Percentiles rank a stretch among this genome's conserved stretches.
These are phyloP conservation scores for Trichoderma afroharzianum DNA, from an alignment of 2,329 filamentous ascomycete genomes.

Conservation along the genomic window DNA sequence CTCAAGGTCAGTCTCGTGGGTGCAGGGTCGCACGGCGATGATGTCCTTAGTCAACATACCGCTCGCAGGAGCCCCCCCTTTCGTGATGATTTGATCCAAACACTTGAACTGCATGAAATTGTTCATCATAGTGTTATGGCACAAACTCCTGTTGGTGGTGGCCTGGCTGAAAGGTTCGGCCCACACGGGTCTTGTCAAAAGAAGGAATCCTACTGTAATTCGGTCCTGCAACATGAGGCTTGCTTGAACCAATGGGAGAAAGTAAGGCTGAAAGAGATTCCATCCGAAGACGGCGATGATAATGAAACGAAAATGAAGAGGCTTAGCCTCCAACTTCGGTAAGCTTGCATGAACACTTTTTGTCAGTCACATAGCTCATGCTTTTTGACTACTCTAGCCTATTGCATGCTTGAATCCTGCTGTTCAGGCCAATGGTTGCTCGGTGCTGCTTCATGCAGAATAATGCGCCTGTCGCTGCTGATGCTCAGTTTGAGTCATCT, in stretches of 20 bases:
- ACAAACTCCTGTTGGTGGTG: neutral
- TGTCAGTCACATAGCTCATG: neutral
- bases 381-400: neutral
- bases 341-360: neutral
- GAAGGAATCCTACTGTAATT: neutral
- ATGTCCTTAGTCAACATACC: neutral
- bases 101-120: neutral
- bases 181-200: neutral
- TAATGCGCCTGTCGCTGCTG: neutral
- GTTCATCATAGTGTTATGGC: neutral
- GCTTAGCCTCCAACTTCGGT: neutral
- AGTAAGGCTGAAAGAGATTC: neutral
- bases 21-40: neutral
- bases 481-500: neutral
- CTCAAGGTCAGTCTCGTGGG: neutral
- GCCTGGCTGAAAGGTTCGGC: neutral
- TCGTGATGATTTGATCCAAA: neutral
- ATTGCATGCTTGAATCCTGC: neutral
- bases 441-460: neutral
- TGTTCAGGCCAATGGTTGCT: neutral
- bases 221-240: neutral
- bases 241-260: neutral
- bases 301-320: neutral
- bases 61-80: neutral
- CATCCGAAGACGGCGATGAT: neutral